phyloP scores from a whole-genome alignment of 306 rosid genomes.

The Cucurbita ficifolia region DNA sequence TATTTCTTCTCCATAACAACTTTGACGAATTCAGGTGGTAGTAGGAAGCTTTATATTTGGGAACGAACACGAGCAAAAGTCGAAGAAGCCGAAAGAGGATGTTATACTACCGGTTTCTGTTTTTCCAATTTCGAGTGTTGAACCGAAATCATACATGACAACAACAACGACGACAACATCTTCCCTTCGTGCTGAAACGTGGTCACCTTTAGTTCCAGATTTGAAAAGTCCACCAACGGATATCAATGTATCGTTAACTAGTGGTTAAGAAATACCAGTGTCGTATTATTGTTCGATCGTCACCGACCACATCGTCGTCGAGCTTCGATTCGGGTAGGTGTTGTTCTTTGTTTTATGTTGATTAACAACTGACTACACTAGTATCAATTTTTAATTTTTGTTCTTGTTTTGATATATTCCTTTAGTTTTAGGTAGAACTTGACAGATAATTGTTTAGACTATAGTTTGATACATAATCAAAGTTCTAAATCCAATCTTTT shows the following conservation, averaged over 20 bases:
- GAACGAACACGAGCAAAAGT: slow-evolving; percentile 70
- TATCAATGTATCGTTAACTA: slow-evolving; percentile 52
- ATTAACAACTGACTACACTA: not conserved
- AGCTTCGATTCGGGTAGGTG: slow-evolving; percentile 6
- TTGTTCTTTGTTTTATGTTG: not conserved
- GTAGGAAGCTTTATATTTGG: slow-evolving; percentile 89
- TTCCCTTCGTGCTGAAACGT: slow-evolving; percentile 50
- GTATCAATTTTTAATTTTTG: slow-evolving; percentile 1
- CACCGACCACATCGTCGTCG: slow-evolving; percentile 20
- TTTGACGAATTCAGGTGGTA: slow-evolving; percentile 38
- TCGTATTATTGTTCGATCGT: not conserved
- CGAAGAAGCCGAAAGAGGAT: slow-evolving; percentile 57
- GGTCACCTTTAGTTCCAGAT: slow-evolving; percentile 57
- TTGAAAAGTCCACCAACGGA: slow-evolving; percentile 47
- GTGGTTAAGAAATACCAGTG: slow-evolving; percentile 12
- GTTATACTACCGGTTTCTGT: slow-evolving; percentile 30
- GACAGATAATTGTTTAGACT: slow-evolving; percentile 11
- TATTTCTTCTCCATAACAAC: not conserved
- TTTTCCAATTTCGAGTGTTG: slow-evolving; percentile 48
- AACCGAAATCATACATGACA: slow-evolving; percentile 36
- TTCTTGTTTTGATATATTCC: not conserved
- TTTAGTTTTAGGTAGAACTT: slow-evolving; percentile 17
- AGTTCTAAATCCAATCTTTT: slow-evolving; percentile 15
- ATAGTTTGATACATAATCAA: slow-evolving; percentile 24
- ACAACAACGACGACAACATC: slow-evolving; percentile 24